These are phyloP conservation scores for Massariosphaeria phaeospora DNA, from an alignment of 495 filamentous ascomycete genomes.

Conservation along the genomic window DNA sequence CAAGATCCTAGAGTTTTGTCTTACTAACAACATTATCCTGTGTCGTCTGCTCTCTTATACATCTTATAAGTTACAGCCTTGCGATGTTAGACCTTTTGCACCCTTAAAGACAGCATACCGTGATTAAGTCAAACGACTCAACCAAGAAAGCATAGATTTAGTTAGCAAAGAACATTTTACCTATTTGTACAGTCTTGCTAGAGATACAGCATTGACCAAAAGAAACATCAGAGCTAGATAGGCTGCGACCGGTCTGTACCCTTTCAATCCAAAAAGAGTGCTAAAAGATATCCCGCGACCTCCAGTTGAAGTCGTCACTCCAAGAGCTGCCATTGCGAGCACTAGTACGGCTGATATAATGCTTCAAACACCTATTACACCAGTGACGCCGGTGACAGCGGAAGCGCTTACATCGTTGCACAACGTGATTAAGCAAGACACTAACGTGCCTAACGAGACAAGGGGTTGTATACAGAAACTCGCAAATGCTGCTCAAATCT, in stretches of 20 bases:
- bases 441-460: neutral
- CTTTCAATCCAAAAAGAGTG: neutral
- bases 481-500: neutral
- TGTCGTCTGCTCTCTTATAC: neutral
- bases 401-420: neutral
- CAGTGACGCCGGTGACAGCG: neutral
- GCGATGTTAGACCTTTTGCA: neutral
- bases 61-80: neutral
- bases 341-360: neutral
- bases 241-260: neutral
- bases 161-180: slow-evolving; percentile 2
- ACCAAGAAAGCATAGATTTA: neutral
- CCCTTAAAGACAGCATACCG: neutral
- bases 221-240: neutral
- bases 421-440: neutral
- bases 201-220: neutral
- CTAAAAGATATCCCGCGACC: neutral
- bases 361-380: neutral
- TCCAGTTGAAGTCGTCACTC: neutral
- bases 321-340: neutral
- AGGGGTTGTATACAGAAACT: neutral
- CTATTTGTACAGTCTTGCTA: neutral
- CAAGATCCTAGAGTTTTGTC: neutral
- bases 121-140: neutral
- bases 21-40: neutral